Percentiles rank a stretch among this genome's conserved stretches.
phyloP scores from a whole-genome alignment of 192 early-diverging fungal genomes.

The Entophlyctis helioformis region DNA sequence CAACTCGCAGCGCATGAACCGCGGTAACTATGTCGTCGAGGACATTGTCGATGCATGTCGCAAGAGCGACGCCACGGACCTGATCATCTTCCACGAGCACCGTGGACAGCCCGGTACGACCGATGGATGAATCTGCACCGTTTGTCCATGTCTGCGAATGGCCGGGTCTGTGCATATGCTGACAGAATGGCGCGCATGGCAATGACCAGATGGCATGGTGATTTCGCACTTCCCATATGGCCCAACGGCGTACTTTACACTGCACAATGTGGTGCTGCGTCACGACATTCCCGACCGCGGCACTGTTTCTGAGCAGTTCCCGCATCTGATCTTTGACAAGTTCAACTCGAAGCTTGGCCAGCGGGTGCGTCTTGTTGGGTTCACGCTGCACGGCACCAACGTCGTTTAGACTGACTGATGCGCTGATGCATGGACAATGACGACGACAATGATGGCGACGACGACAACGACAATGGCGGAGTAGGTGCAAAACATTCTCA shows the following conservation, averaged over 20 bases:
- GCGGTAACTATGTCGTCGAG: slow-evolving; percentile 90
- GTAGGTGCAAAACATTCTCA: slow-evolving; percentile 73
- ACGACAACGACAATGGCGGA: too few species aligned
- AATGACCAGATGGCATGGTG: slow-evolving; percentile 88
- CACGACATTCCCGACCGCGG: slow-evolving; percentile 96
- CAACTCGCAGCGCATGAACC: slow-evolving; percentile 94
- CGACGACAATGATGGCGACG: too few species aligned
- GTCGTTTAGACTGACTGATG: too few species aligned
- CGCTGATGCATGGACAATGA: too few species aligned
- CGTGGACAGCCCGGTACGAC: slow-evolving; percentile 77
- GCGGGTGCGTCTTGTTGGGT: slow-evolving; percentile 32
- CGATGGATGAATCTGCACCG: too few species aligned
- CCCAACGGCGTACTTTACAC: slow-evolving; percentile 92
- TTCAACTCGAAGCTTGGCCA: slow-evolving; percentile 80
- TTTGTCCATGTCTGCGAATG: too few species aligned
- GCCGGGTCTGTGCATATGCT: too few species aligned
- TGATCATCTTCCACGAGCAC: slow-evolving; percentile 91
- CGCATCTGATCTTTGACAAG: slow-evolving; percentile 93
- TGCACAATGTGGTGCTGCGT: slow-evolving; percentile 94
- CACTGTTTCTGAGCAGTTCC: slow-evolving; percentile 93
- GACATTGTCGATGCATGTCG: slow-evolving; percentile 94
- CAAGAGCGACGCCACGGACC: slow-evolving; percentile 86
- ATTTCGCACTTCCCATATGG: slow-evolving; percentile 95
- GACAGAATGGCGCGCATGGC: too few species aligned
- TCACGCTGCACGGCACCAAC: not conserved